Percentiles rank a stretch among this genome's conserved stretches.
phyloP scores from a whole-genome alignment of 2,329 filamentous ascomycete species.

The Coniochaeta hoffmannii region DNA sequence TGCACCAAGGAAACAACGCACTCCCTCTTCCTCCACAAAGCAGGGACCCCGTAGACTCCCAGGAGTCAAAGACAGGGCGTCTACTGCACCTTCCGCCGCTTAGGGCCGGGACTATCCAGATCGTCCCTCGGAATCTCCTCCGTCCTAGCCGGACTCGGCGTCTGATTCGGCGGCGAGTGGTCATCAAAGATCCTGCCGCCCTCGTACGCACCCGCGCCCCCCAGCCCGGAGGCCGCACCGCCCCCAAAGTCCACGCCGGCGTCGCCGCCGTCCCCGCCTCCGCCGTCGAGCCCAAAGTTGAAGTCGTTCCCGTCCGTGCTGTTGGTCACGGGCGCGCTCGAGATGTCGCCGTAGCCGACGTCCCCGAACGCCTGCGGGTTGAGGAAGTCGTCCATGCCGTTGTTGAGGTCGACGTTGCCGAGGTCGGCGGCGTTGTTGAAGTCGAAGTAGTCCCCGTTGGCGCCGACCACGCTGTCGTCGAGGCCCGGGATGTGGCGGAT shows the following conservation, averaged over 20 bases:
- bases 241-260: slow-evolving; percentile 17
- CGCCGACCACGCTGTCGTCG: slow-evolving; percentile 25
- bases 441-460: slow-evolving; percentile 23
- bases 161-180: slow-evolving; percentile 17
- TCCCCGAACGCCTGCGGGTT: slow-evolving; percentile 30
- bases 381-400: slow-evolving; percentile 45
- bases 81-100: not conserved
- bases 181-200: slow-evolving; percentile 12
- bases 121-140: slow-evolving; percentile 44
- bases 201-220: slow-evolving; percentile 8
- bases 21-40: not conserved
- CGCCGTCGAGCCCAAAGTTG: slow-evolving; percentile 40
- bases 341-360: slow-evolving; percentile 3
- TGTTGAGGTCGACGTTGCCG: slow-evolving; percentile 27
- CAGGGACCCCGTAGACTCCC: not conserved
- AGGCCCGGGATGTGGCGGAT: slow-evolving; percentile 72
- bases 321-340: not conserved
- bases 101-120: slow-evolving; percentile 17
- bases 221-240: slow-evolving; percentile 15
- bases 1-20: not conserved
- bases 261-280: slow-evolving; percentile 15
- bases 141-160: slow-evolving; percentile 38
- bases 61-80: not conserved
- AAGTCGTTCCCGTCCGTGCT: slow-evolving; percentile 30
- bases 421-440: no score